These are phyloP conservation scores for Sporodiniella umbellata DNA, from an alignment of 371 early-diverging fungal species.

Conservation along the genomic window DNA sequence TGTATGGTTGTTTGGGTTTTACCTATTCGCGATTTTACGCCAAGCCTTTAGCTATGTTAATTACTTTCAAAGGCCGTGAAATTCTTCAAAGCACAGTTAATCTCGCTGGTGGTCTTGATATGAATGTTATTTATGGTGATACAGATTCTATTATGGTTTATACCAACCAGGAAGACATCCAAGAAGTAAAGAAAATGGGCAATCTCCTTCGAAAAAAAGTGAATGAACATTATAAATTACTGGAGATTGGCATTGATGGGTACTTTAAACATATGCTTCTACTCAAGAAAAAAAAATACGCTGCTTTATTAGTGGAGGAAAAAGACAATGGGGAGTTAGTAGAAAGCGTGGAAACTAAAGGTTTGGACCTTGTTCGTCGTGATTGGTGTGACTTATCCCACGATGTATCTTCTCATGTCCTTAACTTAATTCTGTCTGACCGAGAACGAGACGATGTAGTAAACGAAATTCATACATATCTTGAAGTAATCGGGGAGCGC, in stretches of 20 bases:
- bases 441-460: conserved; percentile 75
- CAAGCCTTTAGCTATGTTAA: conserved; percentile 91
- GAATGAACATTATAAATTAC: conserved; percentile 82
- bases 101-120: conserved; percentile 67
- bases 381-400: conserved; percentile 98
- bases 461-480: conserved; percentile 72
- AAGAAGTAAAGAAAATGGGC: conserved; percentile 73
- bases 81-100: conserved; percentile 90
- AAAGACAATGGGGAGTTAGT: conserved; percentile 60
- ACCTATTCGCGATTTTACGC: conserved; percentile 92
- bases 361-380: conserved; percentile 96
- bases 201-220: conserved; percentile 75
- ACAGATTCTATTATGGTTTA: conserved; percentile 99
- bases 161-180: conserved; percentile 66
- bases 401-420: conserved; percentile 79
- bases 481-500: conserved; percentile 66
- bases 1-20: conserved; percentile 99
- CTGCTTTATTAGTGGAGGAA: conserved; percentile 76
- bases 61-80: conserved; percentile 95
- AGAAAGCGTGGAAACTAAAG: conserved; percentile 90
- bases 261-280: conserved; percentile 90
- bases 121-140: conserved; percentile 98
- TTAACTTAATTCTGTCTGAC: conserved; percentile 76
- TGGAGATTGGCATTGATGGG: conserved; percentile 98
- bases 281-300: conserved; percentile 99